phyloP scores from a whole-genome alignment of 352 stramenopile genomes.

The Phytophthora sp. region DNA sequence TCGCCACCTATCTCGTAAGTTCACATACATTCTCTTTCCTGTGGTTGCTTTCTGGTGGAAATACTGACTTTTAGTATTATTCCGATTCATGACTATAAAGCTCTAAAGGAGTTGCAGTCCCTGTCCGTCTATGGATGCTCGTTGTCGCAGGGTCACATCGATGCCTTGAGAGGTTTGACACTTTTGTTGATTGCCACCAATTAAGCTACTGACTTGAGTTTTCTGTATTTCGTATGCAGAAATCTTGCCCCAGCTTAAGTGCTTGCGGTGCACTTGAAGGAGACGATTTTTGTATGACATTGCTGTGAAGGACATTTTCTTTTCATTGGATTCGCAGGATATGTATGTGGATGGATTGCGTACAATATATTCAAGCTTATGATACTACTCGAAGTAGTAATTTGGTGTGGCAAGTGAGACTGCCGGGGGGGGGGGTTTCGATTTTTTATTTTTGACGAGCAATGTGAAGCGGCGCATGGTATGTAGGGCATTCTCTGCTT shows the following conservation, averaged over 20 bases:
- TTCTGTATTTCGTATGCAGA: slow-evolving; percentile 38
- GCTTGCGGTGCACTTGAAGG: slow-evolving; percentile 53
- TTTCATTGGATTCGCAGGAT: slow-evolving; percentile 9
- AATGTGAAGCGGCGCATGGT: slow-evolving; percentile 21
- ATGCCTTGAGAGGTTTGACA: slow-evolving; percentile 53
- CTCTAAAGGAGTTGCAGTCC: slow-evolving; percentile 59
- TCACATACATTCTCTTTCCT: not conserved
- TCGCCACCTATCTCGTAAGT: slow-evolving; percentile 72
- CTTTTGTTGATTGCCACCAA: not conserved
- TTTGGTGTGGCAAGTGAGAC: not conserved
- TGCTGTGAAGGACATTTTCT: slow-evolving; percentile 11
- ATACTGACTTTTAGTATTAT: too few relatives aligned
- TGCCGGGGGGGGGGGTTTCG: slow-evolving; percentile 26
- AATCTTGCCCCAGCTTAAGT: slow-evolving; percentile 55
- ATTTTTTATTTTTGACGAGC: slow-evolving; percentile 34
- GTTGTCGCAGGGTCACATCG: slow-evolving; percentile 55
- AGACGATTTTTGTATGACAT: not conserved
- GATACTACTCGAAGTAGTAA: too few relatives aligned
- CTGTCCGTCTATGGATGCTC: slow-evolving; percentile 65
- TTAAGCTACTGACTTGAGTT: not conserved
- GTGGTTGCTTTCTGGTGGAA: not conserved
- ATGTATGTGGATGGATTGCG: slow-evolving; percentile 20
- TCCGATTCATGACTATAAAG: too few relatives aligned
- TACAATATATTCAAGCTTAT: slow-evolving; percentile 29
- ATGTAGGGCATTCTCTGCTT: not conserved